Base-by-base conservation (phyloP, 495 filamentous ascomycete species). In the Clohesyomyces aquaticus region DNA sequence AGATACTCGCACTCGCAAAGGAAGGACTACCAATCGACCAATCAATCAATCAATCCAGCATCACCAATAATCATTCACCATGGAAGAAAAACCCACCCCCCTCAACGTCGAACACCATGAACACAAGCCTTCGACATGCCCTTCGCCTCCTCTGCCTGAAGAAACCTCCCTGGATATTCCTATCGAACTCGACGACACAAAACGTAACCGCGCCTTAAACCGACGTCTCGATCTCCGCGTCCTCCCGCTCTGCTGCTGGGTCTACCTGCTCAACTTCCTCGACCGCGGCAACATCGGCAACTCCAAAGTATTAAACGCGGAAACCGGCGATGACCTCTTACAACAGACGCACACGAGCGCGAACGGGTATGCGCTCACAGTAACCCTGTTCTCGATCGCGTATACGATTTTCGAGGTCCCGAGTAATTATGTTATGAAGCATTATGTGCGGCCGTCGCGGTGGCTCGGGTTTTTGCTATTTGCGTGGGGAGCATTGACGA, bases 241-340 rank as follows among this genome's bases (percentile, higher is more conserved):
- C 43, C 28, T 67, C 3, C 64, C 64, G 6, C 26, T 67, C n/a
- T 57, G 54, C 25, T 57, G 54, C 41, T 57, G 35, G 54, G 54
- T 57, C 18, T 57, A 70, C 27, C 58, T 70, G 8, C 47, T 70
- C 10, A 66, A 61, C 55, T 70, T 62, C 41, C 53, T 70, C 10
- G 67, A 70, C 43, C 26, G 63, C 23, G 63, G 67, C 27, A 70
- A 70, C 52, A 66, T 66, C 19, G 62, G 67, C 4, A 70, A 66
- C 53, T 28, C 54, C 4, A 57, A 57, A 28, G 54, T 57, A 2
- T 38, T 57, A 6, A 57, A 67, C 29, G 45, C 53, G 14, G 64
- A 67, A 43, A 57, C 64, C 1, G 49, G 58, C 18, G 64, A 67
- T 35, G 45, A 57, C 46, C 52, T 67, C 14, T 27, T 67, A 19